Conservation (phyloP, 2,329 filamentous ascomycete genomes). For the Curvularia sp. region DNA sequence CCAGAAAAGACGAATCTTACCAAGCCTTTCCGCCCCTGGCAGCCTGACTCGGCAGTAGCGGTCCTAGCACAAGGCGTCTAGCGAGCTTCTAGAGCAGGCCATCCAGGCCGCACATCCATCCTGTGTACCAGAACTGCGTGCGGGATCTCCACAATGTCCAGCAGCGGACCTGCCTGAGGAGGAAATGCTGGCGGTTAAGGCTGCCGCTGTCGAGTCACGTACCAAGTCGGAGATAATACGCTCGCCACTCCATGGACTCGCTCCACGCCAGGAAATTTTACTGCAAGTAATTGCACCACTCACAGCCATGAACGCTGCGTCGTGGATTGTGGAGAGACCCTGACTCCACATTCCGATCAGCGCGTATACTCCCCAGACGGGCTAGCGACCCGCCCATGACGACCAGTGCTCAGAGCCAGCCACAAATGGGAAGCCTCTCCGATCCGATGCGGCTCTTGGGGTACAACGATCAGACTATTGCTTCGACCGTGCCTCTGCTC, state of each 20-base stretch:
- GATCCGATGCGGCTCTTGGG: conserved; percentile 15
- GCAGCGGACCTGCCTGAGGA: conserved; percentile 16
- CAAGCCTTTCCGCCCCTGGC: conserved; percentile 24
- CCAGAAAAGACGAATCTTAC: conserved; percentile 5
- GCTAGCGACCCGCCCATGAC: conserved; percentile 3
- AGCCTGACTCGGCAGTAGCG: conserved; percentile 27
- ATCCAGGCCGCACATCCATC: conserved; percentile 18
- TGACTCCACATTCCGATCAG: conserved; percentile 11
- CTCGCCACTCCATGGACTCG: conserved; percentile 1
- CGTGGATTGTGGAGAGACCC: conserved; percentile 13
- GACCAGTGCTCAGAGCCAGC: not conserved
- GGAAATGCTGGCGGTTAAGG: conserved; percentile 18
- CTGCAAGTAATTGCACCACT: conserved; percentile 18
- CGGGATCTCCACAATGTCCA: conserved; percentile 17
- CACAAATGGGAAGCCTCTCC: conserved; percentile 10
- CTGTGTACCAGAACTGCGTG: conserved; percentile 15
- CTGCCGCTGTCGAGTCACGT: conserved; percentile 14
- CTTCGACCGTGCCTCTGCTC: not conserved
- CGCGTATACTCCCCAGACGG: conserved; percentile 6
- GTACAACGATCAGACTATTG: conserved; percentile 3
- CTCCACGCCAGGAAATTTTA: conserved; percentile 9
- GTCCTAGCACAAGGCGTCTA: conserved; percentile 33
- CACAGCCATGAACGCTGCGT: conserved; percentile 5
- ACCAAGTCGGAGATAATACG: conserved; percentile 2
- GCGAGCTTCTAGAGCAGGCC: conserved; percentile 25